phyloP scores from a whole-genome alignment of 2,329 filamentous ascomycete species.

The Aspergillus sp. region DNA sequence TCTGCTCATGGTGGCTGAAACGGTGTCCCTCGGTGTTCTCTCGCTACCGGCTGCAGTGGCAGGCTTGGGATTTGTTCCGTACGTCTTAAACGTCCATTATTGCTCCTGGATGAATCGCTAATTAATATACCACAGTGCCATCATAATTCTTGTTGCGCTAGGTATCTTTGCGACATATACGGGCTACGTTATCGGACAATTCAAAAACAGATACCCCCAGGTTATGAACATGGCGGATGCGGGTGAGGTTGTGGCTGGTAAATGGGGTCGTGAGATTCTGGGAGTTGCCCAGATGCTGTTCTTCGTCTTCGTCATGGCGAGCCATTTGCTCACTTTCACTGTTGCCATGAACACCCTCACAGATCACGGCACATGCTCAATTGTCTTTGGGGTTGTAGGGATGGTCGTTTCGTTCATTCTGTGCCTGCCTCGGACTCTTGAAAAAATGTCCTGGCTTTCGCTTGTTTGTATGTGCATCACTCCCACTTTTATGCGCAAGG shows the following conservation, averaged over 20 bases:
- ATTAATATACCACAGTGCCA: constrained; percentile 34
- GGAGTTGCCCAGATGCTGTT: constrained; percentile 63
- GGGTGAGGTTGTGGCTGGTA: constrained; percentile 61
- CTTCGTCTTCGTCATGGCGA: constrained; percentile 68
- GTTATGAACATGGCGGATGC: constrained; percentile 69
- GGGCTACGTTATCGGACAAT: constrained; percentile 60
- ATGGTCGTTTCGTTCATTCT: constrained; percentile 58
- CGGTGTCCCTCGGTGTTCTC: constrained; percentile 57
- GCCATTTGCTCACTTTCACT: constrained; percentile 69
- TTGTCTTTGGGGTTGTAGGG: constrained; percentile 63
- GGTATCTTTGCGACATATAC: constrained; percentile 61
- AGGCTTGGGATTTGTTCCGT: constrained; percentile 53
- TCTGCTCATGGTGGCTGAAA: constrained; percentile 59
- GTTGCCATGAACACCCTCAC: constrained; percentile 68
- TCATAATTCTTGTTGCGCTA: constrained; percentile 54
- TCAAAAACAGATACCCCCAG: constrained; percentile 57
- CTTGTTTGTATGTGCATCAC: constrained; percentile 46
- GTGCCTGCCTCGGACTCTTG: constrained; percentile 62
- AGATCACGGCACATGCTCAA: constrained; percentile 61
- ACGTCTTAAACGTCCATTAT: constrained; percentile 17
- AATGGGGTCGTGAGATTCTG: constrained; percentile 61
- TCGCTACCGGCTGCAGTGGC: constrained; percentile 56
- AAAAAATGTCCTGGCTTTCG: constrained; percentile 62
- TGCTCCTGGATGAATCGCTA: background rate
- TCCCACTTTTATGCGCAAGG: background rate